Base-by-base conservation (phyloP, 2,329 filamentous ascomycete species). In the Ophiostoma sp. region DNA sequence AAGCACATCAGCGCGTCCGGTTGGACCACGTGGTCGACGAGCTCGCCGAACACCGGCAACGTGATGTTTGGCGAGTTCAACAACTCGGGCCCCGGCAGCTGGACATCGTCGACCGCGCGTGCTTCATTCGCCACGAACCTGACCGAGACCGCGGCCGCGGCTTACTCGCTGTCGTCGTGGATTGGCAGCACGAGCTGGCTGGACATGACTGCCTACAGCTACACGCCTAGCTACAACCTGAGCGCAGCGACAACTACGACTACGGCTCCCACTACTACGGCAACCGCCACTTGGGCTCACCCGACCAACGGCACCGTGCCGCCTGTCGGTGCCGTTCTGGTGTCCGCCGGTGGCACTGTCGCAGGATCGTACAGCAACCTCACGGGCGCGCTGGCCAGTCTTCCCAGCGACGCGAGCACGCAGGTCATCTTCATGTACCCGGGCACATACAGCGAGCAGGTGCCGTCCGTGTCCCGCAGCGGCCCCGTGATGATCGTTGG, bases 1-100 rank as follows among this genome's bases (percentile, higher is more conserved):
- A 76, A 78, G 38, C 85, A 88, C 36, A 82, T 90, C 72, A 87
- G 87, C 72, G 69, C 79, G 1, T 81, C 82, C 0, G 87, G 87
- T 0, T 89, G 87, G 87, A 75, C 73, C 2, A 74, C 78, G 41
- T 79, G 77, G 77, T 74, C 73, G 12, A 76, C 73, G 1, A 75
- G 71, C 67, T 71, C 71, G 41, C 75, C 77, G 52, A 75, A 76
- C 55, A 79, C 76, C 12, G 73, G 71, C n/a, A 70, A 73, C 69
- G 76, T 78, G n/a, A 68, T 73, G 27, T 79, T 77, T 67, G 76
- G 64, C 55, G 88, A 90, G 79, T 89, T 83, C 73, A 76, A 73
- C 38, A 90, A 89, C 76, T 81, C 80, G 1, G 87, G 87, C 0
- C 75, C 78, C 44, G 87, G 87, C 4, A 55, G 66, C 67, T 68